phyloP scores from a whole-genome alignment of 108 stramenopile species.

The Nitzschia palea region DNA sequence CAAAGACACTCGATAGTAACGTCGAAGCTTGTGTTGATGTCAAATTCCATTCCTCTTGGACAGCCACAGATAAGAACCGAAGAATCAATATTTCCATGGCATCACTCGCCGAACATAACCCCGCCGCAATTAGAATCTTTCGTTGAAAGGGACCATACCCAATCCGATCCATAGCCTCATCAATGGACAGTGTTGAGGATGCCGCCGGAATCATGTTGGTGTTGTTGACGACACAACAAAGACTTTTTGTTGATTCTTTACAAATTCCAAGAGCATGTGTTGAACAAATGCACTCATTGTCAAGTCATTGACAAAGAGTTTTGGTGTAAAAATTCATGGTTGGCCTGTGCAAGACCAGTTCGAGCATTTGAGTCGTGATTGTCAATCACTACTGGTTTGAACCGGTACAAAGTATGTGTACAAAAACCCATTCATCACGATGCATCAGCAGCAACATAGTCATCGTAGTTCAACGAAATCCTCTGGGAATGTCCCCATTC shows the following conservation, averaged over 20 bases:
- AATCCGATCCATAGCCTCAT: conserved; percentile 62
- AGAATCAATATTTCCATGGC: conserved; percentile 75
- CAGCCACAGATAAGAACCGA: conserved; percentile 55
- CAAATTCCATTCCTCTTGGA: conserved; percentile 67
- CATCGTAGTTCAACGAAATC: too few relatives aligned
- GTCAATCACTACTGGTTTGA: too few relatives aligned
- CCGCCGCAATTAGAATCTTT: conserved; percentile 60
- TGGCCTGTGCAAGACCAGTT: background rate
- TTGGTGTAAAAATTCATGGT: background rate
- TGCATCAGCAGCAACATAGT: too few relatives aligned
- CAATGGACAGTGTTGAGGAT: conserved; percentile 20
- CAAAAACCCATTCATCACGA: too few relatives aligned
- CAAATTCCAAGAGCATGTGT: background rate
- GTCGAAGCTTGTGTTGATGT: conserved; percentile 45
- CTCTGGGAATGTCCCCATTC: too few relatives aligned
- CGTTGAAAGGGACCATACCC: conserved; percentile 70
- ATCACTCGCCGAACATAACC: conserved; percentile 76
- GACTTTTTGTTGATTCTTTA: background rate
- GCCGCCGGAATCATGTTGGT: background rate
- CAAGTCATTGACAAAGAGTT: background rate
- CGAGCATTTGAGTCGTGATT: background rate
- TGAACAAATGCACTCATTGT: background rate
- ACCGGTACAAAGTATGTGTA: too few relatives aligned
- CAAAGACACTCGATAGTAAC: conserved; percentile 65
- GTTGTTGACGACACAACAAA: background rate